Percentiles rank a stretch among this genome's conserved stretches.
phyloP scores from a whole-genome alignment of 257 asterid species.

The Plantago major region DNA sequence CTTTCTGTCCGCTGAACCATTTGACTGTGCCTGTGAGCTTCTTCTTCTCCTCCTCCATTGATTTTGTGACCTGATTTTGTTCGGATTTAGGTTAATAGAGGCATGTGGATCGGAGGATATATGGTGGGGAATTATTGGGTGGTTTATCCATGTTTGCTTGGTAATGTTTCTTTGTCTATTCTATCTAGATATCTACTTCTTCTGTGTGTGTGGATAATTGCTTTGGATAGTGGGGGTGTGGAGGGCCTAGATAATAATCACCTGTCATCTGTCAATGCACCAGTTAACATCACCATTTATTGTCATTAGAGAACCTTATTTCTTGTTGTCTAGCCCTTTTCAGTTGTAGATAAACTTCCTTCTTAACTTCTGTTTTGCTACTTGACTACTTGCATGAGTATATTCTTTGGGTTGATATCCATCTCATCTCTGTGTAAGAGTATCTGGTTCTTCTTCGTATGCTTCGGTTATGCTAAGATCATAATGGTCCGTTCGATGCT shows the following conservation, averaged over 20 bases:
- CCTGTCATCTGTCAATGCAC: neutral
- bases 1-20: conserved; percentile 56
- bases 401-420: too few species aligned
- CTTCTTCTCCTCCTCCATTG: conserved; percentile 35
- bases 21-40: conserved; percentile 41
- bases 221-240: neutral
- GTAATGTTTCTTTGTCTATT: too few species aligned
- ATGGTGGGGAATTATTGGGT: conserved; percentile 30
- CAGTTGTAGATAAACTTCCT: neutral
- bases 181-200: neutral
- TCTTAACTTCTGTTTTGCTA: too few species aligned
- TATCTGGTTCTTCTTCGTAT: too few species aligned
- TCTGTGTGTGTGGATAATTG: conserved; percentile 9
- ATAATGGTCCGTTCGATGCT: too few species aligned
- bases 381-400: too few species aligned
- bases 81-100: conserved; percentile 20
- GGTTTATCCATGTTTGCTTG: conserved; percentile 20
- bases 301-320: neutral
- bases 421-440: too few species aligned
- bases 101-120: conserved; percentile 23
- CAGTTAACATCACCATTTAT: neutral
- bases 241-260: conserved; percentile 12
- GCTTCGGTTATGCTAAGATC: too few species aligned
- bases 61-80: neutral
- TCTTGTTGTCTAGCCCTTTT: neutral